phyloP scores from a whole-genome alignment of 768 basidiomycete species.

The Glaciozyma antarctica region DNA sequence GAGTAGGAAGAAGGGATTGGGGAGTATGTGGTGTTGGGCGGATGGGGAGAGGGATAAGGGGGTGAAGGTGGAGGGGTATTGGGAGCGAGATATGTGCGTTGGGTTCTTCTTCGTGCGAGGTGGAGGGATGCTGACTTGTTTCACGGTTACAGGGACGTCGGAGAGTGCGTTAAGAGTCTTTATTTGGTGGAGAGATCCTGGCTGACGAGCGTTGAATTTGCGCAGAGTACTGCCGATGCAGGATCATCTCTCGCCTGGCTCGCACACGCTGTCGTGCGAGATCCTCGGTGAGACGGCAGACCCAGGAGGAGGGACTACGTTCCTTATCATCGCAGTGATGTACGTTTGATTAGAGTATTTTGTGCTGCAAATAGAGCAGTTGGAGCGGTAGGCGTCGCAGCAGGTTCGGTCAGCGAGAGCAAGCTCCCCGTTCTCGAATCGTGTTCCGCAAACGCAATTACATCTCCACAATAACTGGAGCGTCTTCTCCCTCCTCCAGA shows the following conservation, averaged over 20 bases:
- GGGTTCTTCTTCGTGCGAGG: not conserved
- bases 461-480: constrained; percentile 33
- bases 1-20: not conserved
- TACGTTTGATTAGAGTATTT: not conserved
- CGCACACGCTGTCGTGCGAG: not conserved
- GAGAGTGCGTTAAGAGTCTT: not conserved
- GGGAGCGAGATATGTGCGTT: not conserved
- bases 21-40: not conserved
- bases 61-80: not conserved
- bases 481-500: constrained; percentile 46
- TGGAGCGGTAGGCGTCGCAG: no score
- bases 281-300: not conserved
- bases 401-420: no score
- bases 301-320: not conserved
- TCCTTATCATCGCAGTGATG: not conserved
- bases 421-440: no score
- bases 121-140: not conserved
- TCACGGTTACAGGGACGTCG: not conserved
- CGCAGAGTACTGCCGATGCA: not conserved
- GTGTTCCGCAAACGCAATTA: not conserved
- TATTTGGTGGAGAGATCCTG: not conserved
- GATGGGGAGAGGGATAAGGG: not conserved
- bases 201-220: not conserved
- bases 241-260: not conserved
- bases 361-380: no score